Evolutionary conservation across 768 basidiomycete genomes (phyloP).

Genomic region (Pisolithus orientalis): DNA sequence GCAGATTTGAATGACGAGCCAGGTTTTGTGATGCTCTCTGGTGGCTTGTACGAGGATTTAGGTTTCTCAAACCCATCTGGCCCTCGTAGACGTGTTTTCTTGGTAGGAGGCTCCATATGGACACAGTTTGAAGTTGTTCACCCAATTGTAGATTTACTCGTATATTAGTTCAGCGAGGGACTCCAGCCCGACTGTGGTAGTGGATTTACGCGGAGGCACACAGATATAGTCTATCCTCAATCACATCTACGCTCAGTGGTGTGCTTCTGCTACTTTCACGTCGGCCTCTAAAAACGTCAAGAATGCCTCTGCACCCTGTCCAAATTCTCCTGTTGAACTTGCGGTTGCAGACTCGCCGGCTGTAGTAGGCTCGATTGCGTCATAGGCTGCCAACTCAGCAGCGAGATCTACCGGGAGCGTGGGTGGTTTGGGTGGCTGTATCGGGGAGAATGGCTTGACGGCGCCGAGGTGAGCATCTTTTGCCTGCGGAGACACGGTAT

Average conservation of each 20-base stretch:
- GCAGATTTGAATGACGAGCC: constrained; percentile 20
- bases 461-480: constrained; percentile 85
- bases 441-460: constrained; percentile 78
- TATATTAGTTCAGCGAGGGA: neutral
- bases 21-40: constrained; percentile 13
- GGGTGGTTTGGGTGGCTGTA: constrained; percentile 69
- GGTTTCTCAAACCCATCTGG: constrained; percentile 26
- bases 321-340: constrained; percentile 13
- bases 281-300: constrained; percentile 79
- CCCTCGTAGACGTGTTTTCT: constrained; percentile 10
- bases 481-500: constrained; percentile 40
- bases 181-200: neutral
- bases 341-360: constrained; percentile 38
- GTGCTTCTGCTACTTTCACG: constrained; percentile 57
- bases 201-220: neutral
- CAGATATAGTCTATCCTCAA: constrained; percentile 1
- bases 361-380: constrained; percentile 65
- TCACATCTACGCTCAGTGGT: constrained; percentile 33
- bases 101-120: constrained; percentile 7
- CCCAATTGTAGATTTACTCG: neutral
- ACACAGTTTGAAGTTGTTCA: neutral
- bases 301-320: constrained; percentile 64
- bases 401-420: constrained; percentile 79
- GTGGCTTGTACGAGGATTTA: constrained; percentile 20
- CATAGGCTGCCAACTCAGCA: constrained; percentile 85